Evolutionary conservation across 2,329 filamentous ascomycete species (phyloP), one percentile per base, ranked within the genome.

Genomic region (Fusarium domesticum): DNA sequence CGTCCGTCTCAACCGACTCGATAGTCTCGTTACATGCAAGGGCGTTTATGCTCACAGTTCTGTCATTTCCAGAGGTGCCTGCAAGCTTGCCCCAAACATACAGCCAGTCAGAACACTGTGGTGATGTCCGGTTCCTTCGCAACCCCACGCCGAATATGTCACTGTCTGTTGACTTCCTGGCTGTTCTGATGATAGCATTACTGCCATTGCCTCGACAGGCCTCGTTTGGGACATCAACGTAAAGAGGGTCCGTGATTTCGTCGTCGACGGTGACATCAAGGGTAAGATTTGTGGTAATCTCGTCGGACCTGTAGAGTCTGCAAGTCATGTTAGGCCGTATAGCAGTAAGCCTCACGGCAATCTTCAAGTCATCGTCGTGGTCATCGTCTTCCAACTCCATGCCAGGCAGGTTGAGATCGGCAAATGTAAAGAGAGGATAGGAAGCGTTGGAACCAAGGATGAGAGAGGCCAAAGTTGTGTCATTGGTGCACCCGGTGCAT

Each of bases 1-100:
- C 54, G n/a, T 50, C 39, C 2, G 55, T 47, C 12, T 59, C 51
- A 6, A 65, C 53, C 5, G 57, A 61, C 51, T 68, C 54, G 3
- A 66, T 48, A 2, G 63, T 60, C 51, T 70, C 68, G 52, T 71
- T 71, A 51, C 69, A 71, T 16, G 62, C 61, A 42, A 70, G 43
- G 5, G 62, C 65, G 5, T 59, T 62, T 14, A 68, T 56, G 30
- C 53, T 57, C 28, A 50, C 54, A 2, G 58, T 51, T 35, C 59
- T 49, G 18, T 56, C 48, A 16, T 54, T 50, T 16, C 48, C 55
- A 33, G 56, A 50, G 16, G 60, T 39, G 23, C 57, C 41, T 4
- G 37, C 32, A 1, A 68, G 47, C 30, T 58, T 55, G 23, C 66
- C 66, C 66, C 67, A 70, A 32, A 64, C 55, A 37, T 64, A 70